These are phyloP conservation scores for Dendrobium catenatum DNA, from an alignment of 106 monocot genomes.

Conservation along the genomic window DNA sequence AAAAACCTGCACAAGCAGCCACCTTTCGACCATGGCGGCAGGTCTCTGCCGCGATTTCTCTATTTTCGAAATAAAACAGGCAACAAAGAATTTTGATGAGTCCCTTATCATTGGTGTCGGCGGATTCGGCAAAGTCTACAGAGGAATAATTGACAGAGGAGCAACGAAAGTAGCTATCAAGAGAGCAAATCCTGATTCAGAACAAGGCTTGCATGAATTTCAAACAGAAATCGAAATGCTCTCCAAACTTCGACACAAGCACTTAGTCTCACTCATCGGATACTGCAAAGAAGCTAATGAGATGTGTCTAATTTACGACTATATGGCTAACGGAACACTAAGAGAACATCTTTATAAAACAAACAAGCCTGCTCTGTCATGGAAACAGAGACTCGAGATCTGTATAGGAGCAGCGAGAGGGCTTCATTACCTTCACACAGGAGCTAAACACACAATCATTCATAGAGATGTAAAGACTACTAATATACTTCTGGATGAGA, in stretches of 20 bases:
- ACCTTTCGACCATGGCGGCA: slow-evolving; percentile 33
- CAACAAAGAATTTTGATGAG: slow-evolving; percentile 68
- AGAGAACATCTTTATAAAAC: slow-evolving; percentile 69
- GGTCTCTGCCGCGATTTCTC: slow-evolving; percentile 78
- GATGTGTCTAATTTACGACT: slow-evolving; percentile 78
- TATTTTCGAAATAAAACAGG: slow-evolving; percentile 56
- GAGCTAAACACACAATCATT: slow-evolving; percentile 76
- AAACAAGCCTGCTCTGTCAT: slow-evolving; percentile 40
- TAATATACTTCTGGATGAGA: slow-evolving; percentile 73
- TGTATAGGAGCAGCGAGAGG: slow-evolving; percentile 65
- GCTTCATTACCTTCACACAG: slow-evolving; percentile 81
- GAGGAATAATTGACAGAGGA: slow-evolving; percentile 34
- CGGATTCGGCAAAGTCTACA: slow-evolving; percentile 83
- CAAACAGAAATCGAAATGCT: slow-evolving; percentile 82
- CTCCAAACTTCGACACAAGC: slow-evolving; percentile 78
- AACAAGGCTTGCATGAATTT: slow-evolving; percentile 84
- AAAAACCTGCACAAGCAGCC: slow-evolving; percentile 51
- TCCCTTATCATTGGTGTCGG: slow-evolving; percentile 79
- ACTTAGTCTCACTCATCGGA: slow-evolving; percentile 71
- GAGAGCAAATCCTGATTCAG: slow-evolving; percentile 55
- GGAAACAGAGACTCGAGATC: slow-evolving; percentile 71
- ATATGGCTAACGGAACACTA: slow-evolving; percentile 71
- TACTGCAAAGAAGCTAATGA: slow-evolving; percentile 70
- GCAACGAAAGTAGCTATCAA: slow-evolving; percentile 58
- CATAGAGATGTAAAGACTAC: slow-evolving; percentile 85